Evolutionary conservation across 495 filamentous ascomycete genomes (phyloP), one percentile per base, ranked within the genome.

Genomic region (Podospora australis): DNA sequence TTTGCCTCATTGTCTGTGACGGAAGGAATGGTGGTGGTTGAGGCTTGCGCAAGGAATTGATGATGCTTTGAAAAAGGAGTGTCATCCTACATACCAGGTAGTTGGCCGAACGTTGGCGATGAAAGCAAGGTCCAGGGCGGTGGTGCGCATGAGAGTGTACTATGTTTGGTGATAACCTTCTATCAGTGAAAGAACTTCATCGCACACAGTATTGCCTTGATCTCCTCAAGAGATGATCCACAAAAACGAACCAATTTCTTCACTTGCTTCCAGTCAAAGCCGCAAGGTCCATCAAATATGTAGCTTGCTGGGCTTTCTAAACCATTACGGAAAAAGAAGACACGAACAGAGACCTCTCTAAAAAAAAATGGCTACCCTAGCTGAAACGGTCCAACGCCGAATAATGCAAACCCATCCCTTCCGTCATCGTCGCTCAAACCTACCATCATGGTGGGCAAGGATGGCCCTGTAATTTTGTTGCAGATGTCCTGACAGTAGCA

Each of bases 81-180:
- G 24, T 20, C 32, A 11, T 10, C 56, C 50, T 59, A 62, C 42
- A 55, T 56, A 61, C 36, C 38, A n/a, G 47, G 47, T 22, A 36
- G 10, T 17, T 36, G 32, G n/a, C 32, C 19, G 19, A 17, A 36
- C 19, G 10, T n/a, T 13, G 32, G n/a, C 19, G 14, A 6, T 36
- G 6, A n/a, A n/a, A n/a, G n/a, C 32, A 17, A 8, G 32, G n/a
- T 36, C 32, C 19, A 41, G 39, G 8, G 19, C 39, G 17, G 39
- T 22, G 13, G 20, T 44, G 24, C 44, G 25, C 28, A 28, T 53
- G 59, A 50, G 56, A 62, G 47, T 59, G 59, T 54, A 62, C 52
- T 47, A 56, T 43, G 44, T 35, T 35, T 47, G 32, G 32, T 35
- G n/a, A n/a, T n/a, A n/a, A n/a, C n/a, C n/a, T n/a, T n/a, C n/a